Evolutionary conservation across 2,329 filamentous ascomycete genomes (phyloP), one percentile per base, ranked within the genome.

Genomic region (Bipolaris sorokiniana): DNA sequence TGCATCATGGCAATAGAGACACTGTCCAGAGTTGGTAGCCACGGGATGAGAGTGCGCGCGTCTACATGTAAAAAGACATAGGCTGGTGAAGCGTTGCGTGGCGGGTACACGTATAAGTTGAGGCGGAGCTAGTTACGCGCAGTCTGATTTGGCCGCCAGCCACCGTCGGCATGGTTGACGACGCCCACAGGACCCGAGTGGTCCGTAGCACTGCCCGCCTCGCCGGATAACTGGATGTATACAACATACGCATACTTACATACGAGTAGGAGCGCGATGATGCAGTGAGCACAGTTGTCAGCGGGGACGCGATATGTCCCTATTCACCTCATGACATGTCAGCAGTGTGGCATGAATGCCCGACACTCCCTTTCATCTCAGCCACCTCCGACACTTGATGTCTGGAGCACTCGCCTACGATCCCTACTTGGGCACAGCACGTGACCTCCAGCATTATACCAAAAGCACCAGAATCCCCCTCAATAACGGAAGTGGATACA

Each of bases 1-100:
- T 70, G 62, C 72, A 76, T 76, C 42, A 28, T 18, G 16, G 20
- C 20, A 22, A 18, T 22, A 48, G 44, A 16, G 48, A 42, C 40
- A 45, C 16, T 48, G 11, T 15, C 9, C 18, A 34, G 52, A 36
- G 34, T 56, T 63, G 50, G 48, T 52, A 9, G 22, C 18, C 42
- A 62, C 28, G 11, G 45, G 42, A 38, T 40, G 16, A 26, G 23
- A 22, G n/a, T 28, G 42, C 36, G 38, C 40, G 7, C 37, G 31
- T 48, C 50, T 45, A 49, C 40, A 26, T 42, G 40, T 42, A 26
- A 42, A 42, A 23, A 33, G 44, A 54, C 38, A 28, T 26, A 23
- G 23, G 23, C 20, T 23, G n/a, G 18, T 37, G 42, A 37, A 45
- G 38, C 50, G 50, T 48, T 54, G 54, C 44, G 55, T 40, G 47